Evolutionary conservation across 805 yeast species (phyloP).

Genomic region (Nakazawaea holstii): DNA sequence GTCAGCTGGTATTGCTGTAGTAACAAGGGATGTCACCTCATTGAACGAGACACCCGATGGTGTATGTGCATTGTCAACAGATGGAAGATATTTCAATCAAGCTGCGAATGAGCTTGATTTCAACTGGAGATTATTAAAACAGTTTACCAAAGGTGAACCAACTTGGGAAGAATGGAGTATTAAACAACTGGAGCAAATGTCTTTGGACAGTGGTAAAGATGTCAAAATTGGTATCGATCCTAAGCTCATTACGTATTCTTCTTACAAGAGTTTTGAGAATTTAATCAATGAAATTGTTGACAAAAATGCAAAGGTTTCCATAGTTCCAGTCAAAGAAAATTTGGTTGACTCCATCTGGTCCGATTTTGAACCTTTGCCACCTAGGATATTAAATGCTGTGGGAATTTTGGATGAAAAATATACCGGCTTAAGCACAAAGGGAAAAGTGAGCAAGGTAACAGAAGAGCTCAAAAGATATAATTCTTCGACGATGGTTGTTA

Average conservation of each 20-base stretch:
- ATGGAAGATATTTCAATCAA: constrained; percentile 56
- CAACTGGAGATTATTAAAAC: constrained; percentile 53
- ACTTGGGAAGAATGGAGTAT: constrained; percentile 57
- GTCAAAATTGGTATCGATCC: constrained; percentile 43
- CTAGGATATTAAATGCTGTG: constrained; percentile 45
- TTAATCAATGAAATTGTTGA: constrained; percentile 25
- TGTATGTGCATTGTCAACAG: constrained; percentile 50
- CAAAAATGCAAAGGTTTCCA: constrained; percentile 27
- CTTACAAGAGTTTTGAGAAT: constrained; percentile 26
- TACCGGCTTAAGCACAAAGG: constrained; percentile 58
- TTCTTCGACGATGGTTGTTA: constrained; percentile 28
- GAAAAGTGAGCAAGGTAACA: constrained; percentile 50
- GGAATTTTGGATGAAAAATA: constrained; percentile 43
- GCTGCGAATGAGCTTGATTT: constrained; percentile 54
- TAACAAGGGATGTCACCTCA: constrained; percentile 47
- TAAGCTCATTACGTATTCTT: constrained; percentile 34
- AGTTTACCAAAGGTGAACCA: constrained; percentile 43
- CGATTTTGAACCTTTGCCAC: constrained; percentile 57
- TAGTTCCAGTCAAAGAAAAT: constrained; percentile 41
- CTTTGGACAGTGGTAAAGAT: constrained; percentile 36
- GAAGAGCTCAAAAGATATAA: constrained; percentile 26
- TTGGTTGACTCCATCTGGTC: constrained; percentile 46
- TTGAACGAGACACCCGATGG: constrained; percentile 52
- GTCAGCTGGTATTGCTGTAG: constrained; percentile 55
- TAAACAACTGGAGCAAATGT: constrained; percentile 42